Evolutionary conservation across 495 filamentous ascomycete genomes (phyloP).

Genomic region (Jackrogersella multiformis): DNA sequence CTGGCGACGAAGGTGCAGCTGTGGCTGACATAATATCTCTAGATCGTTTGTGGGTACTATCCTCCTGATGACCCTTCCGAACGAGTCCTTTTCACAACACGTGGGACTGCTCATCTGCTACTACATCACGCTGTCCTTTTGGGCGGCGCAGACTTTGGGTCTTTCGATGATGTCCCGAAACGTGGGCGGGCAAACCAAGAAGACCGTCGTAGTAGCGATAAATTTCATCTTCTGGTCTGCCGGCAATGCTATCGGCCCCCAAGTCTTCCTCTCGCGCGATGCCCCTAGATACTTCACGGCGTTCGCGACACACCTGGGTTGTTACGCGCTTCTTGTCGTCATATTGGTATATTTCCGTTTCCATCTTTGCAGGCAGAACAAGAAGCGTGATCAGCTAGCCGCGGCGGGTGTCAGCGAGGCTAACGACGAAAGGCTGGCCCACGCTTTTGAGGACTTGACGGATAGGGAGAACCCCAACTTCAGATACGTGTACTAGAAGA

Average conservation of each 20-base stretch:
- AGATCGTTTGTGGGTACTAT: conserved; percentile 66
- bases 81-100: conserved; percentile 54
- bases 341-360: conserved; percentile 58
- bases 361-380: conserved; percentile 58
- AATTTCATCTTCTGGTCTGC: conserved; percentile 62
- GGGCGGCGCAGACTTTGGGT: conserved; percentile 64
- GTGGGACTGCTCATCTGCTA: conserved; percentile 65
- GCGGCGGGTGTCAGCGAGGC: conserved; percentile 53
- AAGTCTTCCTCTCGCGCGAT: conserved; percentile 62
- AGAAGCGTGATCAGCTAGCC: conserved; percentile 56
- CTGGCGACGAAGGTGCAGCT: conserved; percentile 28
- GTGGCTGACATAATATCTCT: background rate
- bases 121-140: conserved; percentile 67
- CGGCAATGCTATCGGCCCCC: conserved; percentile 63
- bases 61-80: conserved; percentile 61
- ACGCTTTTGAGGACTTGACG: conserved; percentile 68
- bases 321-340: conserved; percentile 59
- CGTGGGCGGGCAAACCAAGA: conserved; percentile 65
- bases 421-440: conserved; percentile 53
- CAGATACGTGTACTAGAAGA: conserved; percentile 57
- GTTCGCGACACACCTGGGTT: conserved; percentile 64
- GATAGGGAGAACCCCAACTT: conserved; percentile 67
- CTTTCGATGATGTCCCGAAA: conserved; percentile 63
- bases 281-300: conserved; percentile 63
- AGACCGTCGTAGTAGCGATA: conserved; percentile 55